Conservation (phyloP, 495 filamentous ascomycete genomes). For the Penicillium crystallinum region DNA sequence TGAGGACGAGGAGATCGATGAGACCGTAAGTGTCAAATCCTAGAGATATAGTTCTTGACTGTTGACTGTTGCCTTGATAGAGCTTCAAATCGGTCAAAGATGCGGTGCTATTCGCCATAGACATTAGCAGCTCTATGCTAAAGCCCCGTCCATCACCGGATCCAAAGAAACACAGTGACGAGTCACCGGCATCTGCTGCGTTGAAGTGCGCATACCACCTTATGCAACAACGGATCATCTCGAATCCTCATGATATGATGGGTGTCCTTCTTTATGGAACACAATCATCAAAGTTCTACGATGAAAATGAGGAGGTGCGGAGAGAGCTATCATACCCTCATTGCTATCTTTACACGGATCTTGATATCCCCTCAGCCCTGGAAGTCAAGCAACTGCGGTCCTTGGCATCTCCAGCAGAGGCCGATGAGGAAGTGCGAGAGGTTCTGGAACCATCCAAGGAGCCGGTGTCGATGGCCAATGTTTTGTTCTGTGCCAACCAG, state of each 20-base stretch:
- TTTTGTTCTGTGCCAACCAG: slow-evolving; percentile 92
- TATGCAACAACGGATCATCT: slow-evolving; percentile 98
- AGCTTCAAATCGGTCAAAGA: slow-evolving; percentile 90
- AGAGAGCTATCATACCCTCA: slow-evolving; percentile 71
- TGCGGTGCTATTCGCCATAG: slow-evolving; percentile 93
- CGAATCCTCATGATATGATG: slow-evolving; percentile 96
- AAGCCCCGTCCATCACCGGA: slow-evolving; percentile 55
- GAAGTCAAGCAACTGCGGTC: slow-evolving; percentile 77
- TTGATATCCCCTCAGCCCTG: slow-evolving; percentile 78
- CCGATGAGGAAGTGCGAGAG: slow-evolving; percentile 56
- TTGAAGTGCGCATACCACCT: slow-evolving; percentile 91
- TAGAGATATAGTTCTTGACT: slow-evolving; percentile 3
- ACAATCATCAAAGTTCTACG: slow-evolving; percentile 74
- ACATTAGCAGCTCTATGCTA: slow-evolving; percentile 90
- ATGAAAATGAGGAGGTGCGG: slow-evolving; percentile 56
- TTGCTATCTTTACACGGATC: slow-evolving; percentile 86
- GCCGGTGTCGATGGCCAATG: slow-evolving; percentile 75
- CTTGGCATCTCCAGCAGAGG: slow-evolving; percentile 67
- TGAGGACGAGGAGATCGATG: slow-evolving; percentile 68
- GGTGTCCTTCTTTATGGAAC: slow-evolving; percentile 94
- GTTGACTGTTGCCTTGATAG: slow-evolving; percentile 37
- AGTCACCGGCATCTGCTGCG: slow-evolving; percentile 71
- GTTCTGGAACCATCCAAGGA: slow-evolving; percentile 66
- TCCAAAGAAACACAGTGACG: slow-evolving; percentile 66
- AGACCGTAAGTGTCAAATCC: slow-evolving; percentile 48